These are phyloP conservation scores for Sequoiadendron giganteum DNA, from an alignment of 75 land plant species.

Conservation along the genomic window DNA sequence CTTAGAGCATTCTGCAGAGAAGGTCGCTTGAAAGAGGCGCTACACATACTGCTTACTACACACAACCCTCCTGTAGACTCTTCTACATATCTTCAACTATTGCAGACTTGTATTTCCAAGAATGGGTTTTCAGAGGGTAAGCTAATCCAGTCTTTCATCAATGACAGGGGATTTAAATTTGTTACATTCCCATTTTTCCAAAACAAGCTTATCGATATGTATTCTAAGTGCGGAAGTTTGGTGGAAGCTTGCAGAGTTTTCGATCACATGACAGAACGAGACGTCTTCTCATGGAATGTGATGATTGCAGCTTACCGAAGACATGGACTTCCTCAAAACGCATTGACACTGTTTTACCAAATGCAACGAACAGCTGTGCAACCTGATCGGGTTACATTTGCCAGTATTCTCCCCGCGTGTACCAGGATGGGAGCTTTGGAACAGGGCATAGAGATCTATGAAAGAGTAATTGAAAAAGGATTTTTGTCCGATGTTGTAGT, in stretches of 20 bases:
- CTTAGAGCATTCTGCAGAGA: background rate
- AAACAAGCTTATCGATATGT: background rate
- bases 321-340: background rate
- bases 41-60: background rate
- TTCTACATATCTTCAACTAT: background rate
- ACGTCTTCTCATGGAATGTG: constrained; percentile 19
- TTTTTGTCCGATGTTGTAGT: background rate
- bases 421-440: background rate
- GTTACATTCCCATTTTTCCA: background rate
- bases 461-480: background rate
- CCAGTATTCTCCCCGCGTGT: background rate
- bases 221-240: background rate
- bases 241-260: background rate
- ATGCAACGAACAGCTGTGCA: background rate
- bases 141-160: background rate
- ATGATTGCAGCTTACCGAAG: constrained; percentile 11
- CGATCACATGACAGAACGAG: background rate
- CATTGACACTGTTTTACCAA: background rate
- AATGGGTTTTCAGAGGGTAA: background rate
- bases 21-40: background rate
- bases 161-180: background rate
- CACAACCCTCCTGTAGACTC: background rate
- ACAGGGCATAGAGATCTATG: background rate
- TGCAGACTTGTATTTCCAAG: background rate
- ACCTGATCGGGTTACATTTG: background rate